Evolutionary conservation across 2,329 filamentous ascomycete species (phyloP), one percentile per base, ranked within the genome.

Genomic region (Ploettnerulaceae sp.): DNA sequence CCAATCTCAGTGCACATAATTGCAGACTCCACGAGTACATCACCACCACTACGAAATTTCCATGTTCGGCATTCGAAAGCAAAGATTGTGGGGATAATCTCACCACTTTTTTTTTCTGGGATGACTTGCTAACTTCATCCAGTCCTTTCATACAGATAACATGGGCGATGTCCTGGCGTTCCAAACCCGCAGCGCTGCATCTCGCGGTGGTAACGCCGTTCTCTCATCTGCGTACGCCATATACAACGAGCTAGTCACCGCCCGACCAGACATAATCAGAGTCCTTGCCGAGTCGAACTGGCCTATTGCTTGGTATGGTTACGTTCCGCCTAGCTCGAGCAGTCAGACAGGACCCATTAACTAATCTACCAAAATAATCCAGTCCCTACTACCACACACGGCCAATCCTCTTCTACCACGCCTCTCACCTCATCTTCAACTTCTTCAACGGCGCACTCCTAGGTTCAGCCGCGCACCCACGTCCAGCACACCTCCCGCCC

Each of bases 71-170:
- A n/a, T n/a, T n/a, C n/a, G n/a, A n/a, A n/a, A n/a, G n/a, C n/a
- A n/a, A n/a, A n/a, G n/a, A n/a, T n/a, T n/a, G n/a, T n/a, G n/a
- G n/a, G n/a, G n/a, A n/a, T n/a, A n/a, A n/a, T n/a, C n/a, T n/a
- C n/a, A n/a, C n/a, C n/a, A n/a, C n/a, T n/a, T n/a, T n/a, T n/a
- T n/a, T n/a, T n/a, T n/a, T n/a, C n/a, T n/a, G n/a, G n/a, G n/a
- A n/a, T n/a, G n/a, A n/a, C n/a, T n/a, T n/a, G n/a, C n/a, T n/a
- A n/a, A n/a, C n/a, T n/a, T n/a, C n/a, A n/a, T n/a, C n/a, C n/a
- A n/a, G n/a, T n/a, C n/a, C 61, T 79, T 79, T 47, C 77, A 79
- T 56, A 80, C 76, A 0, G 36, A 25, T 14, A 75, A 79, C 57
- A 61, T 66, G 0, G 74, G 74, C 1, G 75, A 80, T 49, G 68